Evolutionary conservation across 495 filamentous ascomycete genomes (phyloP), one percentile per base, ranked within the genome.

Genomic region (Aspergillus avenaceus): DNA sequence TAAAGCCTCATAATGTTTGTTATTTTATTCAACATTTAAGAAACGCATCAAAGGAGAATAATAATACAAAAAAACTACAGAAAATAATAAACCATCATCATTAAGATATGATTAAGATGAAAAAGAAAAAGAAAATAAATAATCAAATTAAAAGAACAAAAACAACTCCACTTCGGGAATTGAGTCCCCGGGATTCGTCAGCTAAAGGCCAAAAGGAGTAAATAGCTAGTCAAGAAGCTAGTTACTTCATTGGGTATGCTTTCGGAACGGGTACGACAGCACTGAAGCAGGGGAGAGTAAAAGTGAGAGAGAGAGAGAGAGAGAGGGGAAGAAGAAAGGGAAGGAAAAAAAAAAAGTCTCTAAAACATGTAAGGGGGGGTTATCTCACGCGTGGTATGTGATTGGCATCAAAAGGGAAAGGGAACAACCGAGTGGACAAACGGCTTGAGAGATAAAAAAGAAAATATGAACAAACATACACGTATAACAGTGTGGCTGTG

Each of bases 401-500:
- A 34, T 34, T 34, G 29, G 29, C 29, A 34, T 13, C 9, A 13
- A 31, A 31, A 3, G n/a, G 8, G n/a, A 13, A 8, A 6, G 3
- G 1, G 12, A 36, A 46, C 13, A 28, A 46, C n/a, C 11, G 16
- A n/a, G 25, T 9, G 13, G 41, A 44, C 47, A 29, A 27, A n/a
- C 26, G 25, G 37, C 25, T 16, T 21, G 16, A 36, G 28, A 18
- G 23, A 12, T 26, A 28, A 36, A 6, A 32, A 22, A n/a, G n/a
- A n/a, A n/a, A n/a, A n/a, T n/a, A n/a, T n/a, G n/a, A n/a, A n/a
- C n/a, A n/a, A n/a, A n/a, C n/a, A n/a, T 26, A 28, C 40, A 50
- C 47, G 38, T 40, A 50, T 27, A 31, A 40, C 47, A 37, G 13
- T 11, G 47, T 54, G 47, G 40, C 52, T 54, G 46, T 50, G 46